Conservation (phyloP, 441 rosid genomes). For the Euphorbia celastroides region DNA sequence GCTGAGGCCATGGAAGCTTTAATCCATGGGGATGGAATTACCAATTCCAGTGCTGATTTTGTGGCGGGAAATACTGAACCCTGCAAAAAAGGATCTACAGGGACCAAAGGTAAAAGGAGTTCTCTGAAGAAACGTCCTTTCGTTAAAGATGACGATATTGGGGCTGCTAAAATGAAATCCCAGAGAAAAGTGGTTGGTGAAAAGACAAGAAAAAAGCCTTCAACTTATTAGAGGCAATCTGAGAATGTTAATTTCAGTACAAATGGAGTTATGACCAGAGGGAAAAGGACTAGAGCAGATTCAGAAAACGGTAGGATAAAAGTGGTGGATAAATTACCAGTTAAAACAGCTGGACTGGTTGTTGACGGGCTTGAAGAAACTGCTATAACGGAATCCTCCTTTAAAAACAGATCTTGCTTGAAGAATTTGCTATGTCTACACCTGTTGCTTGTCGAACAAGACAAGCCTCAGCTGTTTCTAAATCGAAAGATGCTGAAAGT, state of each 20-base stretch:
- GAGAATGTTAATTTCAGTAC: constrained; percentile 24
- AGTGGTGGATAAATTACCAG: constrained; percentile 13
- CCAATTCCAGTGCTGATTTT: constrained; percentile 24
- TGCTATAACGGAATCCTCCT: constrained; percentile 24
- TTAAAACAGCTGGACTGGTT: constrained; percentile 22
- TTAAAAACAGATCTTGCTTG: constrained; percentile 24
- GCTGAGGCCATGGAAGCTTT: constrained; percentile 89
- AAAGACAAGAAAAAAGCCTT: constrained; percentile 22
- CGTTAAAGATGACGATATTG: constrained; percentile 19
- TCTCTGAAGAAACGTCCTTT: constrained; percentile 19
- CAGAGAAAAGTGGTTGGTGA: constrained; percentile 36
- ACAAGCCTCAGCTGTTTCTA: constrained; percentile 25
- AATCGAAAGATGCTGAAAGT: constrained; percentile 23
- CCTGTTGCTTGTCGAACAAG: constrained; percentile 47
- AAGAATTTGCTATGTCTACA: constrained; percentile 21
- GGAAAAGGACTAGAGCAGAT: constrained; percentile 36
- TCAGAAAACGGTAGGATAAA: constrained; percentile 22
- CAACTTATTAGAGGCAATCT: constrained; percentile 18
- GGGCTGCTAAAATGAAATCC: constrained; percentile 38
- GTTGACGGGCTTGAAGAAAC: constrained; percentile 15
- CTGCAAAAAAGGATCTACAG: constrained; percentile 22
- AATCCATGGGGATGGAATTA: constrained; percentile 39
- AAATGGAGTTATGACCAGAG: constrained; percentile 25
- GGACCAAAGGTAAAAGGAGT: constrained; percentile 27
- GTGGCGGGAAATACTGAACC: constrained; percentile 18